A percentile compares a stretch with the other conserved stretches of the same genome.
Conservation (phyloP, 2,329 filamentous ascomycete species). For the Sclerotinia sclerotiorum region DNA sequence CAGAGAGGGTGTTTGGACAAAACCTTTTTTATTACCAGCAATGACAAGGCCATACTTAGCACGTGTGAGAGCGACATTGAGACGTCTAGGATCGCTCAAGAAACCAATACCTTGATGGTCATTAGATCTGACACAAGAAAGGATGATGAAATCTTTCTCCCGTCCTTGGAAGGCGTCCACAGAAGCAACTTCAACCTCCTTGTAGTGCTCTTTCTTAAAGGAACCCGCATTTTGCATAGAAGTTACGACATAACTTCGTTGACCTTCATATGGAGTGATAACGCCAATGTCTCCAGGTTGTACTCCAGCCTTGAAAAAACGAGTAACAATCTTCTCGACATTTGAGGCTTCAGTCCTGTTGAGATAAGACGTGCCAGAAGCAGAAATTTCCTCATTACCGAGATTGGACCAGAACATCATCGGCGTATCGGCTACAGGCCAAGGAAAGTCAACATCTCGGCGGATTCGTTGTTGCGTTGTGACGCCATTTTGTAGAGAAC, state of each 20-base stretch:
- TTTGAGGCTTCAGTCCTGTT: slow-evolving; percentile 97
- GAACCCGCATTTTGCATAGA: slow-evolving; percentile 99
- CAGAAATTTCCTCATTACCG: slow-evolving; percentile 96
- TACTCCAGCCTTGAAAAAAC: slow-evolving; percentile 99
- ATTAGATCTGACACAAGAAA: slow-evolving; percentile 97
- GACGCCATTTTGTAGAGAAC: slow-evolving; percentile 93
- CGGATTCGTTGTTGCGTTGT: slow-evolving; percentile 85
- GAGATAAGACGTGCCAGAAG: slow-evolving; percentile 94
- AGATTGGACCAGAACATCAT: slow-evolving; percentile 99
- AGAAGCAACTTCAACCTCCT: slow-evolving; percentile 96
- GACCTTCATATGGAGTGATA: slow-evolving; percentile 97
- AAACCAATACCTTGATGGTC: slow-evolving; percentile 99
- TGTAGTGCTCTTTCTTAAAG: slow-evolving; percentile 98
- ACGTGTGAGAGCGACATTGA: slow-evolving; percentile 95
- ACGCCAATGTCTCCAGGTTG: slow-evolving; percentile 91
- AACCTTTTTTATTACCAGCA: slow-evolving; percentile 96
- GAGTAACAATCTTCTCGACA: slow-evolving; percentile 96
- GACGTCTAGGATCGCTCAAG: slow-evolving; percentile 92
- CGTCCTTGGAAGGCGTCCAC: slow-evolving; percentile 98
- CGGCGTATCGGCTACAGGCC: slow-evolving; percentile 88
- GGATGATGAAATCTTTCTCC: slow-evolving; percentile 98
- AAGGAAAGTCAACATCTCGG: slow-evolving; percentile 95
- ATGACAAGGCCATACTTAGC: slow-evolving; percentile 97
- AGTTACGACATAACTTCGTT: slow-evolving; percentile 96
- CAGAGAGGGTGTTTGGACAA: slow-evolving; percentile 96